These are phyloP conservation scores for Theileria orientalis DNA, from an alignment of 169 alveolate species.

Conservation along the genomic window DNA sequence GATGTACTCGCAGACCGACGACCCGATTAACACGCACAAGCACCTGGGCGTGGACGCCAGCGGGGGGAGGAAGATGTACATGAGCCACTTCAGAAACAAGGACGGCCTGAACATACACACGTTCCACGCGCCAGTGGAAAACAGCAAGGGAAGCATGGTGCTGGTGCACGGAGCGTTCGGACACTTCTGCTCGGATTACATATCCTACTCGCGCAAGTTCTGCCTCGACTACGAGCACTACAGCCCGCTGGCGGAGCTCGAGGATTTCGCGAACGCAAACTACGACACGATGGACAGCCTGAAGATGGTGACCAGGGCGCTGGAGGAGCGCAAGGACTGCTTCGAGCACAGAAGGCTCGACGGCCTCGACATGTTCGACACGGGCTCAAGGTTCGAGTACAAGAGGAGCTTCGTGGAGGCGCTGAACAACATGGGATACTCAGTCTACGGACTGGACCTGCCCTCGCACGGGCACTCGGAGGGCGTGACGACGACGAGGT, in stretches of 20 bases:
- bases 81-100: slow-evolving; percentile 27
- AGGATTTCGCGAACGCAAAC: neutral
- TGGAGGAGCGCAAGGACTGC: slow-evolving; percentile 25
- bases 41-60: neutral
- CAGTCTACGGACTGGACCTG: slow-evolving; percentile 59
- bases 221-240: slow-evolving; percentile 12
- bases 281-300: neutral
- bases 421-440: slow-evolving; percentile 39
- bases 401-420: slow-evolving; percentile 54
- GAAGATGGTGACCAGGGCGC: slow-evolving; percentile 1
- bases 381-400: slow-evolving; percentile 12
- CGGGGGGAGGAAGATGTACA: neutral
- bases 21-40: neutral
- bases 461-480: slow-evolving; percentile 66
- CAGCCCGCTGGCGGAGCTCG: neutral
- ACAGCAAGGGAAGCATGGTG: slow-evolving; percentile 18
- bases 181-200: slow-evolving; percentile 43
- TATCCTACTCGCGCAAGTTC: slow-evolving; percentile 1
- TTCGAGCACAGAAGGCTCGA: slow-evolving; percentile 17
- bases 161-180: slow-evolving; percentile 53
- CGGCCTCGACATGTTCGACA: slow-evolving; percentile 34
- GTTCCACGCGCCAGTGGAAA: slow-evolving; percentile 18
- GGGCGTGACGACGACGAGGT: slow-evolving; percentile 17
- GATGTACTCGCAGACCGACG: neutral
- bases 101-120: slow-evolving; percentile 36